Evolutionary conservation across 139 green algal species (phyloP).

Genomic region (Medakamo hakoo): DNA sequence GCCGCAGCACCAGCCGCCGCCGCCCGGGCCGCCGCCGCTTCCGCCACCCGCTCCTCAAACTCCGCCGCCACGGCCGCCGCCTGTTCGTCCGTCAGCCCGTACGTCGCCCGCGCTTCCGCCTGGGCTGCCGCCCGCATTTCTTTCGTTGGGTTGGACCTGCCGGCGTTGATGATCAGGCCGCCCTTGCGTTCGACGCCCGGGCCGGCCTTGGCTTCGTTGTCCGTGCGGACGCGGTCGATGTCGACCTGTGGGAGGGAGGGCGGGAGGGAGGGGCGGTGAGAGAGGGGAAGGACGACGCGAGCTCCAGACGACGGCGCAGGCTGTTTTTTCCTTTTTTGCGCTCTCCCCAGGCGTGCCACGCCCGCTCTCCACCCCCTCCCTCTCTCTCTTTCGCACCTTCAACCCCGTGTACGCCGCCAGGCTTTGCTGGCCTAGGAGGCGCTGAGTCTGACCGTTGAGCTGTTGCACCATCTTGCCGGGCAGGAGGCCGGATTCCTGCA

Average conservation of each 20-base stretch:
- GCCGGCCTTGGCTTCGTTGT: slow-evolving; percentile 40
- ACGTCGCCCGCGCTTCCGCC: slow-evolving; percentile 35
- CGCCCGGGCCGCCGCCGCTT: slow-evolving; percentile 13
- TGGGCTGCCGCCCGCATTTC: slow-evolving; percentile 41
- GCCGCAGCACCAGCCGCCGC: slow-evolving; percentile 5
- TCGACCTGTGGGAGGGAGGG: slow-evolving; percentile 25
- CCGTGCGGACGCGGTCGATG: slow-evolving; percentile 53
- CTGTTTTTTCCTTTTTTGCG: background rate
- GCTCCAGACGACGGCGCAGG: no score
- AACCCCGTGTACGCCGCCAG: slow-evolving; percentile 39
- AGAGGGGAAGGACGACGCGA: background rate
- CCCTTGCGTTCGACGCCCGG: slow-evolving; percentile 45
- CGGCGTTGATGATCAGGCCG: slow-evolving; percentile 69
- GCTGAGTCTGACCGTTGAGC: slow-evolving; percentile 74
- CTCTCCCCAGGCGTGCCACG: background rate
- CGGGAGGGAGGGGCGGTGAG: no score
- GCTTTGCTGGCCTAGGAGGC: slow-evolving; percentile 73
- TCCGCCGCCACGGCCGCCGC: slow-evolving; percentile 23
- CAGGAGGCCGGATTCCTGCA: slow-evolving; percentile 58
- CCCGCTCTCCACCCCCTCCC: background rate
- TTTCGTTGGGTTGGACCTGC: slow-evolving; percentile 47
- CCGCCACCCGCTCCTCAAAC: slow-evolving; percentile 17
- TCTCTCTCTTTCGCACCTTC: slow-evolving; percentile 6
- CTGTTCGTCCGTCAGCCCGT: slow-evolving; percentile 36
- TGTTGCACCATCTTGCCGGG: slow-evolving; percentile 82